Evolutionary conservation across 768 basidiomycete species (phyloP).

Genomic region (Leccinellum luteum): DNA sequence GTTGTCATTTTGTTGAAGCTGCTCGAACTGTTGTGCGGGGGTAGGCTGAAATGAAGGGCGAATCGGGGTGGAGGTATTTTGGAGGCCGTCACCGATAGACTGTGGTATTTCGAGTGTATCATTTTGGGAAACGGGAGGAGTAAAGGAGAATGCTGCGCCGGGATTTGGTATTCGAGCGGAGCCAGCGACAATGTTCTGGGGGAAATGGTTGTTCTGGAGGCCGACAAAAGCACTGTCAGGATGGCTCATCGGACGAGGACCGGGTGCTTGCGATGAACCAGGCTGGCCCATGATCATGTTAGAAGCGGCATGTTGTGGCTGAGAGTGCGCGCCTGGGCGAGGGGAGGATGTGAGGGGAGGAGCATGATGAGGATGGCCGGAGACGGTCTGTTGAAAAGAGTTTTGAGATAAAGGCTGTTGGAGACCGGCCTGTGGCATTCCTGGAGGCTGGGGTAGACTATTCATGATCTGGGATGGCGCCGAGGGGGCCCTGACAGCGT

Average conservation of each 20-base stretch:
- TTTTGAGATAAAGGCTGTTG: slow-evolving; percentile 32
- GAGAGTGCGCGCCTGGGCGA: slow-evolving; percentile 27
- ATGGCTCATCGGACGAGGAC: slow-evolving; percentile 41
- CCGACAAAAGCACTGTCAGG: slow-evolving; percentile 47
- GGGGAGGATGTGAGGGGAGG: slow-evolving; percentile 31
- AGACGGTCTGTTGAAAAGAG: slow-evolving; percentile 25
- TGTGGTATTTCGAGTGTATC: slow-evolving; percentile 45
- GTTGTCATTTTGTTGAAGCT: slow-evolving; percentile 45
- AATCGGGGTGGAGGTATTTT: slow-evolving; percentile 34
- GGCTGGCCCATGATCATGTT: slow-evolving; percentile 33
- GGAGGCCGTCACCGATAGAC: slow-evolving; percentile 38
- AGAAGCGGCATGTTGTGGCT: slow-evolving; percentile 26
- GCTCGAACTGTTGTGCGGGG: slow-evolving; percentile 62
- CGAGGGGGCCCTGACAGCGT: slow-evolving; percentile 42
- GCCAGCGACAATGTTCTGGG: slow-evolving; percentile 31
- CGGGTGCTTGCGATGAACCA: slow-evolving; percentile 29
- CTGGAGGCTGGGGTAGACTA: slow-evolving; percentile 36
- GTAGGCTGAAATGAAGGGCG: slow-evolving; percentile 50
- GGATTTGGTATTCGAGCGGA: slow-evolving; percentile 35
- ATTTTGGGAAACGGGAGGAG: slow-evolving; percentile 49
- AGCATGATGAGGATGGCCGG: slow-evolving; percentile 30
- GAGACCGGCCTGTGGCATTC: slow-evolving; percentile 29
- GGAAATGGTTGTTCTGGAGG: slow-evolving; percentile 38
- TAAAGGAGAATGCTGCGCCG: slow-evolving; percentile 41
- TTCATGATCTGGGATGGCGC: slow-evolving; percentile 50